Conservation (phyloP, 768 basidiomycete genomes). For the Hypsizygus marmoreus region DNA sequence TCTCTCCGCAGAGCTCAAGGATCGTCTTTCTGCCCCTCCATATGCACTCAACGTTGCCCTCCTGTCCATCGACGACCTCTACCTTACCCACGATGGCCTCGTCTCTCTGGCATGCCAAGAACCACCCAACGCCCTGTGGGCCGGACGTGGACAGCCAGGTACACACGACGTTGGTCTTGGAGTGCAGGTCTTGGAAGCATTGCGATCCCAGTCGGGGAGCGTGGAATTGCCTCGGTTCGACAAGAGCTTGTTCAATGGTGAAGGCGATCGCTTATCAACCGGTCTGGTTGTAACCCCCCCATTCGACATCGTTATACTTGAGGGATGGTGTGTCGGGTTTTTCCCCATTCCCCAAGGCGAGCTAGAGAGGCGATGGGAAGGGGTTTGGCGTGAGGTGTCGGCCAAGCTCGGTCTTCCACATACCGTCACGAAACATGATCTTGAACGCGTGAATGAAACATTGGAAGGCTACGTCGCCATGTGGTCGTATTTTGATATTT, state of each 20-base stretch:
- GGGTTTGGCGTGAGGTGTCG: slow-evolving; percentile 42
- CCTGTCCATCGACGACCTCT: slow-evolving; percentile 84
- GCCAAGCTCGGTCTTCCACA: slow-evolving; percentile 34
- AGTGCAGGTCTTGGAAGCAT: slow-evolving; percentile 43
- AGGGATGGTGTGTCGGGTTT: slow-evolving; percentile 97
- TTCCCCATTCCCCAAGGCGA: slow-evolving; percentile 55
- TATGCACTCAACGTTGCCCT: slow-evolving; percentile 58
- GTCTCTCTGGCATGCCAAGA: slow-evolving; percentile 52
- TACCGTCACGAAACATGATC: slow-evolving; percentile 48
- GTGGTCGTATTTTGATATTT: slow-evolving; percentile 73
- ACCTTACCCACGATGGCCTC: slow-evolving; percentile 71
- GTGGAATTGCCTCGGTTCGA: slow-evolving; percentile 81
- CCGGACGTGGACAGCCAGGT: slow-evolving; percentile 89
- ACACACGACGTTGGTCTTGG: slow-evolving; percentile 86
- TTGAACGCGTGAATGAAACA: slow-evolving; percentile 63
- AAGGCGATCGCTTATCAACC: slow-evolving; percentile 75
- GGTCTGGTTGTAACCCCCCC: slow-evolving; percentile 40
- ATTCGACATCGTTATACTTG: slow-evolving; percentile 83
- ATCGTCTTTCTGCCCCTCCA: slow-evolving; percentile 42
- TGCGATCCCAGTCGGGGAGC: slow-evolving; percentile 46
- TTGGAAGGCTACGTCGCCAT: slow-evolving; percentile 61
- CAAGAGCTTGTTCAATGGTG: slow-evolving; percentile 77
- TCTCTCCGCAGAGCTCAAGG: slow-evolving; percentile 60
- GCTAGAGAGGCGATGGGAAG: slow-evolving; percentile 56
- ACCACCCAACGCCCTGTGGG: slow-evolving; percentile 65